phyloP scores from a whole-genome alignment of 2,329 filamentous ascomycete species.

The Plenodomus tracheiphilus region DNA sequence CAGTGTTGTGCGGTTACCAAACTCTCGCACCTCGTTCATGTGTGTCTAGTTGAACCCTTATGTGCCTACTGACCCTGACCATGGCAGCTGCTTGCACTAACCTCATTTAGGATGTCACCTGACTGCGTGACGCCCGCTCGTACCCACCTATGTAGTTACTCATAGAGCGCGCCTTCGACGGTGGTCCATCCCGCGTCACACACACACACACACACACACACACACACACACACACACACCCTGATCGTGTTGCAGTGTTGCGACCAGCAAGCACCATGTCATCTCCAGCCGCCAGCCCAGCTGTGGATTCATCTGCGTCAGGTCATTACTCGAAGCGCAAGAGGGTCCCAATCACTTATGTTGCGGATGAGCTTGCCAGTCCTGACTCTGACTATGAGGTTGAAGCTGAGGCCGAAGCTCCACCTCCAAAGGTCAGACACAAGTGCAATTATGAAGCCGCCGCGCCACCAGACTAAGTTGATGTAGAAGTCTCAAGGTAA shows the following conservation, averaged over 20 bases:
- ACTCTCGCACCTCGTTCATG: too few relatives aligned
- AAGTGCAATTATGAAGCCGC: background rate
- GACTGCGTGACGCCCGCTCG: constrained; percentile 13
- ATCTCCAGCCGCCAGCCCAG: background rate
- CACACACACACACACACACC: too few relatives aligned
- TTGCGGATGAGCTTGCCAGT: constrained; percentile 26
- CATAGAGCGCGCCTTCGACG: too few relatives aligned
- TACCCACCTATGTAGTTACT: too few relatives aligned
- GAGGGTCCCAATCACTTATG: constrained; percentile 36
- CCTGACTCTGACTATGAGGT: constrained; percentile 14
- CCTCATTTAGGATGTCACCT: constrained; percentile 15
- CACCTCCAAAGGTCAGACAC: constrained; percentile 29
- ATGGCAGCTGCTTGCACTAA: constrained; percentile 41
- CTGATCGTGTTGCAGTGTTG: too few relatives aligned
- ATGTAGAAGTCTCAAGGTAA: constrained; percentile 25
- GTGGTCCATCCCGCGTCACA: too few relatives aligned
- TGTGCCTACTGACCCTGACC: constrained; percentile 20
- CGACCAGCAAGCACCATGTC: background rate
- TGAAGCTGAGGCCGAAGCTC: constrained; percentile 16
- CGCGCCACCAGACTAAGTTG: constrained; percentile 4
- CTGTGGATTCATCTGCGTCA: constrained; percentile 16
- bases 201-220: too few relatives aligned
- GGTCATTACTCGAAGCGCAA: constrained; percentile 41
- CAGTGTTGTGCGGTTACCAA: too few relatives aligned
- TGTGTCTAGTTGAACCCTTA: constrained; percentile 36